Conservation (phyloP, 148 eudicot genomes). For the Chenopodium berlandieri region DNA sequence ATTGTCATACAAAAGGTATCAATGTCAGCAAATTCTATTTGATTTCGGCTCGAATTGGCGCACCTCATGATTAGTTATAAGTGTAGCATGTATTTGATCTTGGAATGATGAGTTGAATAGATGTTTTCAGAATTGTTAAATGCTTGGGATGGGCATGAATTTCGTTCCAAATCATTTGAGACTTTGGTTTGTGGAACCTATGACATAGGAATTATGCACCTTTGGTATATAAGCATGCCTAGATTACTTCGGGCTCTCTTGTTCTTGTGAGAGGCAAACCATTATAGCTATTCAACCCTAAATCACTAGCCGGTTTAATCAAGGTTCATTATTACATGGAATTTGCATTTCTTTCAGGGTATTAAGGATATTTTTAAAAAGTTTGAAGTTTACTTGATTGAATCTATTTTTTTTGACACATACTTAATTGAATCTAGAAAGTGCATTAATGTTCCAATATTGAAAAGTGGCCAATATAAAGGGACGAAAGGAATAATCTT, state of each 20-base stretch:
- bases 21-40: neutral
- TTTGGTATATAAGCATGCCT: neutral
- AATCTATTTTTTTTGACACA: too few relatives aligned
- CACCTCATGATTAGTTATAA: neutral
- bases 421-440: too few relatives aligned
- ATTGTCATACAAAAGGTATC: neutral
- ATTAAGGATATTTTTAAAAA: too few relatives aligned
- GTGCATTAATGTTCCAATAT: too few relatives aligned
- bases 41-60: neutral
- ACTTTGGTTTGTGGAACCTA: neutral
- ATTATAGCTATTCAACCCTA: neutral
- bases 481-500: too few relatives aligned
- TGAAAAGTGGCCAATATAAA: too few relatives aligned
- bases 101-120: neutral
- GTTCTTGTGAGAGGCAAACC: neutral
- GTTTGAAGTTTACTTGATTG: too few relatives aligned
- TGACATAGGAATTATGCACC: neutral
- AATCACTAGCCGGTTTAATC: neutral
- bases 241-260: neutral
- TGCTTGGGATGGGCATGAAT: neutral
- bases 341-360: too few relatives aligned
- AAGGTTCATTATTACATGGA: neutral
- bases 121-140: neutral
- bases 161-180: neutral
- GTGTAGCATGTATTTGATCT: neutral